Conservation (phyloP, 441 rosid species). For the Jatropha podagrica region DNA sequence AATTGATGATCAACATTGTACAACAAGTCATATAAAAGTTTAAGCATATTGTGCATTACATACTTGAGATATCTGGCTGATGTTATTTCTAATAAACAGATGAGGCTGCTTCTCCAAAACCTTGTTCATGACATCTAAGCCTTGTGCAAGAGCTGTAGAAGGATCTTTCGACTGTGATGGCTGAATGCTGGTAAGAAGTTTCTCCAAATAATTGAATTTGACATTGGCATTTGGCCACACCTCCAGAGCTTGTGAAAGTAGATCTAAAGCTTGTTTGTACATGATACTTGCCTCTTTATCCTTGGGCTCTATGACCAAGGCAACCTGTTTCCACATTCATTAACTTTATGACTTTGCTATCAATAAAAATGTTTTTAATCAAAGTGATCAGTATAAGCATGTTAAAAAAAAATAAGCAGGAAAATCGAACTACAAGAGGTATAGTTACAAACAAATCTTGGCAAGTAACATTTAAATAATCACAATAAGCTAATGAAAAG, state of each 20-base stretch:
- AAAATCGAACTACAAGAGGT: not conserved
- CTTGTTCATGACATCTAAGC: constrained; percentile 98
- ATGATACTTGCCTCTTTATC: constrained; percentile 90
- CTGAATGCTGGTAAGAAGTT: constrained; percentile 81
- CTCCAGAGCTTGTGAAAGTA: constrained; percentile 95
- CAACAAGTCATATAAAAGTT: not conserved
- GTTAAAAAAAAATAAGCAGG: not conserved
- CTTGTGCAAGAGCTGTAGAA: constrained; percentile 92
- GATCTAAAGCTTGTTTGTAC: constrained; percentile 92
- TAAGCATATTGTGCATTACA: constrained; percentile 22
- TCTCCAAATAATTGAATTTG: constrained; percentile 91
- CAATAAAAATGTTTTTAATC: not conserved
- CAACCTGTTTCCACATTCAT: constrained; percentile 61
- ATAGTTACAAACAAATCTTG: not conserved
- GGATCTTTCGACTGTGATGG: constrained; percentile 96
- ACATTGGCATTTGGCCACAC: constrained; percentile 99
- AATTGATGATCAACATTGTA: not conserved
- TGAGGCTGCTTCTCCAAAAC: constrained; percentile 98
- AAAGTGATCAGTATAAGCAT: not conserved
- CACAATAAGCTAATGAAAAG: not conserved
- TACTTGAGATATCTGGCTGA: constrained; percentile 92
- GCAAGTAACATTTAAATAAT: not conserved
- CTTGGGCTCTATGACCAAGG: constrained; percentile 97
- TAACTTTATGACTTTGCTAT: not conserved
- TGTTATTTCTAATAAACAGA: constrained; percentile 86